Conservation (phyloP, 129 eudicot genomes). For the Pulicaria dysenterica region DNA sequence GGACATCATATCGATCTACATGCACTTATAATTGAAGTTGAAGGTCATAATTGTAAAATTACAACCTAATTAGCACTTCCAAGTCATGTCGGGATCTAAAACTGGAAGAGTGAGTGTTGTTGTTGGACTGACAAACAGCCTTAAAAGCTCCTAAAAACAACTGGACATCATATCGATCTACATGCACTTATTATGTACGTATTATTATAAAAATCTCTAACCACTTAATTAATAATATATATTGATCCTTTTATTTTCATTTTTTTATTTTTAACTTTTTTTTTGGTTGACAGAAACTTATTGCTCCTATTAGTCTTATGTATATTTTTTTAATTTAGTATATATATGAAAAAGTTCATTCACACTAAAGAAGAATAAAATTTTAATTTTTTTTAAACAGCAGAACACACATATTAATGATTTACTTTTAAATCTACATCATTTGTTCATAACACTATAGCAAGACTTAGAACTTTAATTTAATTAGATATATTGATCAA, state of each 20-base stretch:
- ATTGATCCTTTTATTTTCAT: not conserved
- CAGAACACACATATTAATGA: too few species aligned
- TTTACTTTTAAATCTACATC: too few species aligned
- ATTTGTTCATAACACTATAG: too few species aligned
- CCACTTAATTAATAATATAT: too few species aligned
- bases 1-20: constrained; percentile 9
- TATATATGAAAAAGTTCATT: too few species aligned
- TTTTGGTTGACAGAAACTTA: too few species aligned
- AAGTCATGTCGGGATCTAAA: constrained; percentile 31
- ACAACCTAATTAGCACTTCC: constrained; percentile 23
- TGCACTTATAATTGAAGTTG: constrained; percentile 3
- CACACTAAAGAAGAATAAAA: too few species aligned
- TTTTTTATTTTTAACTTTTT: not conserved
- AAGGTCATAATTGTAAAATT: constrained; percentile 33
- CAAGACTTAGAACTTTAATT: too few species aligned
- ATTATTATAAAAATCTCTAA: not conserved
- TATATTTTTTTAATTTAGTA: too few species aligned
- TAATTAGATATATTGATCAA: too few species aligned
- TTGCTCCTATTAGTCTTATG: too few species aligned
- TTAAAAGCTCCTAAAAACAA: constrained; percentile 31
- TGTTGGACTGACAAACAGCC: constrained; percentile 30
- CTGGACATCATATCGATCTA: constrained; percentile 8
- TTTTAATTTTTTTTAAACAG: too few species aligned
- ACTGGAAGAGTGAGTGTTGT: constrained; percentile 21
- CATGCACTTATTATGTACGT: constrained; percentile 3